phyloP scores from a whole-genome alignment of 208 protist genomes.

The Crithidia sp. region DNA sequence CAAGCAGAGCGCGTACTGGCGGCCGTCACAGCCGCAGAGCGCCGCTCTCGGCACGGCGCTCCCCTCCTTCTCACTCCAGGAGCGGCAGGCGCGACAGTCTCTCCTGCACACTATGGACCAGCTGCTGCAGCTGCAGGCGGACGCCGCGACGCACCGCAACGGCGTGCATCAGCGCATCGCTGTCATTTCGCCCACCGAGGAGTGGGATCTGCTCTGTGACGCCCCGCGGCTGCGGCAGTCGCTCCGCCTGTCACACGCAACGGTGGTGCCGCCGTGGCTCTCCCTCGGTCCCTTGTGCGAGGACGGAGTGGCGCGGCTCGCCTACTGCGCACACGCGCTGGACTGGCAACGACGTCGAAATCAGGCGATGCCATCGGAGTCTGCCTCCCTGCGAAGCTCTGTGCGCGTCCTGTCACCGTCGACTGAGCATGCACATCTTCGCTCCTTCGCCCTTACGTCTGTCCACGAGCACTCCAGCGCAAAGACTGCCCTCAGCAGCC shows the following conservation, averaged over 20 bases:
- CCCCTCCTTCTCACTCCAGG: conserved; percentile 55
- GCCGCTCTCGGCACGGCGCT: background rate
- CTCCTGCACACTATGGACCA: conserved; percentile 62
- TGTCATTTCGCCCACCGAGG: conserved; percentile 38
- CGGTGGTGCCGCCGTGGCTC: conserved; percentile 22
- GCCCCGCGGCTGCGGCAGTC: conserved; percentile 34
- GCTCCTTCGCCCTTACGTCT: conserved; percentile 19
- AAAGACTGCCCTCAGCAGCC: conserved; percentile 16
- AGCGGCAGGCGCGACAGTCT: conserved; percentile 61
- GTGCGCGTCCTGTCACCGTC: conserved; percentile 26
- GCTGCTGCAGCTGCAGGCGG: conserved; percentile 55
- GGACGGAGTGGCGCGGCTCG: conserved; percentile 38
- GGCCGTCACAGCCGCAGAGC: background rate
- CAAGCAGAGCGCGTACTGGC: conserved; percentile 57
- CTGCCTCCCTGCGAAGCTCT: background rate
- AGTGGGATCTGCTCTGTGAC: conserved; percentile 69
- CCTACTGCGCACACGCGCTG: conserved; percentile 42
- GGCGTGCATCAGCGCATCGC: conserved; percentile 6
- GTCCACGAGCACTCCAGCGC: conserved; percentile 26
- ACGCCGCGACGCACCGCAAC: conserved; percentile 4
- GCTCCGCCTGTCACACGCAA: background rate
- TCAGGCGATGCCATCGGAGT: background rate
- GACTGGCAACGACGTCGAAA: conserved; percentile 16
- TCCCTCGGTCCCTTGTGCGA: conserved; percentile 53
- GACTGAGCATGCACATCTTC: conserved; percentile 31